Conservation (phyloP, 129 eudicot genomes). For the Pulicaria dysenterica region DNA sequence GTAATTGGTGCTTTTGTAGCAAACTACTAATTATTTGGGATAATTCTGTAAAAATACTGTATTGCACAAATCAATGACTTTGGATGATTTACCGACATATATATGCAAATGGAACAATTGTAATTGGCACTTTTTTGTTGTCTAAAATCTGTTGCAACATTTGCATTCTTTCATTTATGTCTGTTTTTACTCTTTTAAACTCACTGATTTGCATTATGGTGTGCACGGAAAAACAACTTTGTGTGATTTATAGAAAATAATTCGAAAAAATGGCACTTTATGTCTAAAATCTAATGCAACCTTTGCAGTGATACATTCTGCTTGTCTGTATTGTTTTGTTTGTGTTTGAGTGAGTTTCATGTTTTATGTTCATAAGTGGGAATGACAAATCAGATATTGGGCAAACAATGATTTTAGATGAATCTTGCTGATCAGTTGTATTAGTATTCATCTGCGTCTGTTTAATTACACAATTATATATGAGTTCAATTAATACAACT, state of each 20-base stretch:
- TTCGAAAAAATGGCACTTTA: neutral
- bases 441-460: neutral
- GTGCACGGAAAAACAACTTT: constrained; percentile 10
- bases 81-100: neutral
- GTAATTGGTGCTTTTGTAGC: constrained; percentile 1
- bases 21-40: neutral
- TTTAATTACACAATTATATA: constrained; percentile 5
- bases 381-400: neutral
- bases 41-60: neutral
- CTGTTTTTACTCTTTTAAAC: neutral
- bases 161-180: neutral
- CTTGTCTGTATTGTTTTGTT: constrained; percentile 1
- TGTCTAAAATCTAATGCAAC: constrained; percentile 6
- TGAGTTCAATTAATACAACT: neutral
- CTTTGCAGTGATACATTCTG: neutral
- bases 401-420: neutral
- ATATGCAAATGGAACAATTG: neutral
- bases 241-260: constrained; percentile 9
- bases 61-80: constrained; percentile 6
- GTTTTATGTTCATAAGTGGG: constrained; percentile 4
- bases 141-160: neutral
- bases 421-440: constrained; percentile 3
- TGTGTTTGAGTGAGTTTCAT: neutral
- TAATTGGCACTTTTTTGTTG: neutral
- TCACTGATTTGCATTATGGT: neutral